Evolutionary conservation across 1,284 basidiomycete genomes (phyloP).

Genomic region (Naganishia sp.): DNA sequence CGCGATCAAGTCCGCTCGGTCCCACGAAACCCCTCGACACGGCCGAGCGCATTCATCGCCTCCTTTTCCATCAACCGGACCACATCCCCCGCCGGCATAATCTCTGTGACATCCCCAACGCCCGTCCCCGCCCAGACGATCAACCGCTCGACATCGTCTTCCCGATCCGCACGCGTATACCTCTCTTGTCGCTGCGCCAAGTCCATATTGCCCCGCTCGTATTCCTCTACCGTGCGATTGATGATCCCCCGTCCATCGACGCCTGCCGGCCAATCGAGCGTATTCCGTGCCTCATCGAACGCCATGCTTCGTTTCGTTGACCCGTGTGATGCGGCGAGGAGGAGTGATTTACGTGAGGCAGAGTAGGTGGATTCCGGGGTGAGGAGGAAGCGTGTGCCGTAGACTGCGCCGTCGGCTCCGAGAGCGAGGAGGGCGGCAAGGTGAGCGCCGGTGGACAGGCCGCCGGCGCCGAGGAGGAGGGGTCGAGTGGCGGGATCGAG

Average conservation of each 20-base stretch:
- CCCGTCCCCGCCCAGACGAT: conserved; percentile 31
- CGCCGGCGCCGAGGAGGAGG: conserved; percentile 24
- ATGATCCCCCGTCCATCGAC: conserved; percentile 30
- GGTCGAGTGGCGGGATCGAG: conserved; percentile 1
- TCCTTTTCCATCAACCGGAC: conserved; percentile 26
- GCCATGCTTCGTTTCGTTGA: conserved; percentile 26
- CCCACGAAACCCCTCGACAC: conserved; percentile 6
- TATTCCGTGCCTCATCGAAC: conserved; percentile 27
- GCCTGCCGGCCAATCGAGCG: conserved; percentile 23
- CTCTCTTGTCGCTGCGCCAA: conserved; percentile 8
- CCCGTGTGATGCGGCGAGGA: conserved; percentile 4
- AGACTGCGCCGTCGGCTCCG: conserved; percentile 33
- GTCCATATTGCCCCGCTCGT: conserved; percentile 1
- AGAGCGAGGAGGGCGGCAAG: conserved; percentile 23
- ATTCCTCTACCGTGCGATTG: conserved; percentile 26
- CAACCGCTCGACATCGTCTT: conserved; percentile 21
- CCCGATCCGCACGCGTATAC: conserved; percentile 20
- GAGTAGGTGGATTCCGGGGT: conserved; percentile 31
- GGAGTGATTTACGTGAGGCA: conserved; percentile 15
- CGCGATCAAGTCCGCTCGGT: too few relatives aligned
- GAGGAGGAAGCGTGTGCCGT: conserved; percentile 31
- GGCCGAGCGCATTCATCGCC: conserved; percentile 10
- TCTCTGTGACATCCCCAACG: conserved; percentile 25
- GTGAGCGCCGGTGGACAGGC: conserved; percentile 23
- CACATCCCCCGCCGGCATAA: conserved; percentile 19